Conservation (phyloP, 2,329 filamentous ascomycete species). For the Penicillium sp. region DNA sequence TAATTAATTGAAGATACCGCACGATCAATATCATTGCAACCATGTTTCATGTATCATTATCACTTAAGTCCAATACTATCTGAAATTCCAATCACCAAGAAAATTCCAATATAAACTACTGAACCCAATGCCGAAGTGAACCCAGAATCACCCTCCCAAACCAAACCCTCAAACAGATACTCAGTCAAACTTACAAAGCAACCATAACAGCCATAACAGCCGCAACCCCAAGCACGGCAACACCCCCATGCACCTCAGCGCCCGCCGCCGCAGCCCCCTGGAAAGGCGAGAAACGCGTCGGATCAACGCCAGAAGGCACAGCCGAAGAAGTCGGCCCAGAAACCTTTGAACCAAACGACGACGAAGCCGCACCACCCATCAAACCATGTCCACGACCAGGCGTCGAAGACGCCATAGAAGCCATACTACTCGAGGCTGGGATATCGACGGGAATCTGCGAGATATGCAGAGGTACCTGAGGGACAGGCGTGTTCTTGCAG, state of each 20-base stretch:
- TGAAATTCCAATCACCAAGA: no score
- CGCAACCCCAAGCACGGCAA: slow-evolving; percentile 15
- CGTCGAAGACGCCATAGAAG: slow-evolving; percentile 4
- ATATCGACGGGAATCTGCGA: slow-evolving; percentile 19
- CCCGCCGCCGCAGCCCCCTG: slow-evolving; percentile 14
- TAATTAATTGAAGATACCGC: not conserved
- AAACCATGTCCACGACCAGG: slow-evolving; percentile 7
- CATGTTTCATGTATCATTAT: slow-evolving; percentile 17
- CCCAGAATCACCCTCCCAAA: not conserved
- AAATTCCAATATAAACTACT: slow-evolving; percentile 1
- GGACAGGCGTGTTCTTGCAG: slow-evolving; percentile 13
- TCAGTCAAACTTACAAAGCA: slow-evolving; percentile 11
- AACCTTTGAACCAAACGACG: slow-evolving; percentile 11
- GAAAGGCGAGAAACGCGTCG: slow-evolving; percentile 13
- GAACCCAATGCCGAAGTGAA: not conserved
- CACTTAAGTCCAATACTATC: slow-evolving; percentile 1
- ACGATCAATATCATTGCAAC: not conserved
- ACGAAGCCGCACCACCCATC: slow-evolving; percentile 9
- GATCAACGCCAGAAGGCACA: slow-evolving; percentile 13
- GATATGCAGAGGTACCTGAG: slow-evolving; percentile 2
- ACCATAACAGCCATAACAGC: slow-evolving; percentile 20
- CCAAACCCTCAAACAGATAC: not conserved
- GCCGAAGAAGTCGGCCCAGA: slow-evolving; percentile 13
- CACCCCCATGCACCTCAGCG: slow-evolving; percentile 5
- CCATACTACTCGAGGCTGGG: slow-evolving; percentile 11